A percentile compares a stretch with the other conserved stretches of the same genome.
Evolutionary conservation across 139 green algal genomes (phyloP).

Genomic region (Edaphochlamys debaryana): DNA sequence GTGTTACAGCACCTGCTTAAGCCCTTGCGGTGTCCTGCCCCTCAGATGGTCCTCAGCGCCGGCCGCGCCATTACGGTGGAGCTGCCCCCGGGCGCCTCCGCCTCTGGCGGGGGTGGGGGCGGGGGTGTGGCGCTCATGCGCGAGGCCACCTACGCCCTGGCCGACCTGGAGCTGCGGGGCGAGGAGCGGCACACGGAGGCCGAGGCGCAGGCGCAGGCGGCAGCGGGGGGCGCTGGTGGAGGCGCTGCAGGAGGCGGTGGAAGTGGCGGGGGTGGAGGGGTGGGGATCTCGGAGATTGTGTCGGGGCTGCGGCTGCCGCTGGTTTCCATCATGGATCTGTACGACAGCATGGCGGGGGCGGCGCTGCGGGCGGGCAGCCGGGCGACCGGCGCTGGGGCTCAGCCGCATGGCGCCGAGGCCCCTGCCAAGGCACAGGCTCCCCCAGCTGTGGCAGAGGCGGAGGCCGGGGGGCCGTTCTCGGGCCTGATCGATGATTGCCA

Average conservation of each 20-base stretch:
- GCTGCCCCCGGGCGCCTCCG: slow-evolving; percentile 13
- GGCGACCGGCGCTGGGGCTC: background rate
- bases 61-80: background rate
- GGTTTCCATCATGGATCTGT: slow-evolving; percentile 8
- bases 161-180: slow-evolving; percentile 33
- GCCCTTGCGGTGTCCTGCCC: too few relatives aligned
- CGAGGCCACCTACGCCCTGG: slow-evolving; percentile 44
- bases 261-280: background rate
- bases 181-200: background rate
- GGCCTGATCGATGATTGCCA: too few relatives aligned
- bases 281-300: too few relatives aligned
- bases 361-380: slow-evolving; percentile 6
- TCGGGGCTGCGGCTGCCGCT: background rate
- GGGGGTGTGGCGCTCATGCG: slow-evolving; percentile 19
- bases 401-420: too few relatives aligned
- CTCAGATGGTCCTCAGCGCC: too few relatives aligned
- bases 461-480: too few relatives aligned
- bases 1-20: too few relatives aligned
- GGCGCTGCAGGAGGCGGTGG: background rate
- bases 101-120: slow-evolving; percentile 4
- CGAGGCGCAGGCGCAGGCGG: background rate
- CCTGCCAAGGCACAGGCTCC: too few relatives aligned
- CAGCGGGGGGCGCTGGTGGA: background rate
- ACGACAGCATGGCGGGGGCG: background rate
- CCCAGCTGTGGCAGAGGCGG: too few relatives aligned